phyloP scores from a whole-genome alignment of 805 yeast genomes.

The Candida gorgasii region DNA sequence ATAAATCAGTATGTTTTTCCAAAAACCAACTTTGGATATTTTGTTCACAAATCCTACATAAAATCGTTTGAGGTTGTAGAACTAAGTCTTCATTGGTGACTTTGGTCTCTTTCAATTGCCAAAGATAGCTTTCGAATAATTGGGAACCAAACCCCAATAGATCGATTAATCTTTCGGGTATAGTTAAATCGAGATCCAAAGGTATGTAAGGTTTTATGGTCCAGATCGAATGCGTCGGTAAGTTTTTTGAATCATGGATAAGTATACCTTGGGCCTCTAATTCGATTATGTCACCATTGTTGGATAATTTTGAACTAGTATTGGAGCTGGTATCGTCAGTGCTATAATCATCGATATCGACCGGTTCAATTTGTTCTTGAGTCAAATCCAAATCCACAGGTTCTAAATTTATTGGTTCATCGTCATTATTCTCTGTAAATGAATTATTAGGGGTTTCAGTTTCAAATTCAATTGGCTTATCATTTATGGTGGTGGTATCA shows the following conservation, averaged over 20 bases:
- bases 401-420: slow-evolving; percentile 7
- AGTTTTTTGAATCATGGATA: slow-evolving; percentile 59
- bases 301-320: slow-evolving; percentile 37
- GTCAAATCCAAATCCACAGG: neutral
- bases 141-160: slow-evolving; percentile 88
- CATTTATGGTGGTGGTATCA: slow-evolving; percentile 14
- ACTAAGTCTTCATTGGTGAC: slow-evolving; percentile 61
- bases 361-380: slow-evolving; percentile 8
- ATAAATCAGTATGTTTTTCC: slow-evolving; percentile 85
- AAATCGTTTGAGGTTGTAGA: slow-evolving; percentile 77
- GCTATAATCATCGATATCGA: slow-evolving; percentile 12
- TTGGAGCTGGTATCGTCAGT: slow-evolving; percentile 5
- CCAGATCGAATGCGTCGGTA: slow-evolving; percentile 90
- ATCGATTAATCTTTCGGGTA: slow-evolving; percentile 70
- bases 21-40: slow-evolving; percentile 96
- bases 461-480: slow-evolving; percentile 9
- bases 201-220: slow-evolving; percentile 76
- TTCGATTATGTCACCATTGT: slow-evolving; percentile 65
- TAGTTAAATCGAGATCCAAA: slow-evolving; percentile 60
- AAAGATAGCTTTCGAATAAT: slow-evolving; percentile 72
- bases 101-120: slow-evolving; percentile 62
- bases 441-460: slow-evolving; percentile 30
- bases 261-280: slow-evolving; percentile 93
- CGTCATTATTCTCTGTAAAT: slow-evolving; percentile 13
- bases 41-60: slow-evolving; percentile 92